Evolutionary conservation across 768 basidiomycete genomes (phyloP).

Genomic region (Mrakia blollopis): DNA sequence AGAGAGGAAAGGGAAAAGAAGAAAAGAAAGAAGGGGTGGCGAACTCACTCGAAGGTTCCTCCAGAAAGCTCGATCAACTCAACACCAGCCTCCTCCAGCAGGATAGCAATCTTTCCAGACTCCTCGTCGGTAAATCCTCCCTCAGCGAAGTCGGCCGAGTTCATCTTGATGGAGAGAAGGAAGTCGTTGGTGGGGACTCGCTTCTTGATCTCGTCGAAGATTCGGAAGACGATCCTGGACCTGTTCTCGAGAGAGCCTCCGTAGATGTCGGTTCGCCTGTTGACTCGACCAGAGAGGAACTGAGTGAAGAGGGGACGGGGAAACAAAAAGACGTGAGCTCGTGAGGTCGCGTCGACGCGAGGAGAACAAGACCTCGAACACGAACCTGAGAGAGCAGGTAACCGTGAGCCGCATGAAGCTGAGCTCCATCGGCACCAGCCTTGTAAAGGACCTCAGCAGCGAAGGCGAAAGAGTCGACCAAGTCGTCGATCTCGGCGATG

Average conservation of each 20-base stretch:
- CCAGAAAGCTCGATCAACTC: constrained; percentile 29
- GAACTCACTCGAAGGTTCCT: constrained; percentile 34
- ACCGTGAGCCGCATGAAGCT: constrained; percentile 35
- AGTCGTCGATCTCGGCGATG: constrained; percentile 35
- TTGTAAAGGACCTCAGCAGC: constrained; percentile 35
- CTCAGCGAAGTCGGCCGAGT: constrained; percentile 24
- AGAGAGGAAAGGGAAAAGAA: too few species aligned
- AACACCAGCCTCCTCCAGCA: constrained; percentile 20
- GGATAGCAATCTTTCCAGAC: background rate
- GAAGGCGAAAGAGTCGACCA: constrained; percentile 37
- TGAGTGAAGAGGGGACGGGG: constrained; percentile 14
- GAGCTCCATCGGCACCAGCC: constrained; percentile 34
- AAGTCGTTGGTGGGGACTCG: constrained; percentile 25
- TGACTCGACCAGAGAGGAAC: constrained; percentile 44
- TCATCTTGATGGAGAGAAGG: constrained; percentile 29
- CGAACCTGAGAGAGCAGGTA: constrained; percentile 25
- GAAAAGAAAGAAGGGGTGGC: too few species aligned
- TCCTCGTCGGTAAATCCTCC: constrained; percentile 29
- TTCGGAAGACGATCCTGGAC: constrained; percentile 43
- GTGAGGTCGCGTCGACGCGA: background rate
- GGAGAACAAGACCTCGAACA: background rate
- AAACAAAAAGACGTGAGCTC: background rate
- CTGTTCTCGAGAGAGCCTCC: constrained; percentile 43
- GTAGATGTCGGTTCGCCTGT: constrained; percentile 44
- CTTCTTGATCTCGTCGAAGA: constrained; percentile 41